A percentile compares a stretch with the other conserved stretches of the same genome.
These are phyloP conservation scores for Vickermania spadyakhi DNA, from an alignment of 208 protist genomes.

Conservation along the genomic window DNA sequence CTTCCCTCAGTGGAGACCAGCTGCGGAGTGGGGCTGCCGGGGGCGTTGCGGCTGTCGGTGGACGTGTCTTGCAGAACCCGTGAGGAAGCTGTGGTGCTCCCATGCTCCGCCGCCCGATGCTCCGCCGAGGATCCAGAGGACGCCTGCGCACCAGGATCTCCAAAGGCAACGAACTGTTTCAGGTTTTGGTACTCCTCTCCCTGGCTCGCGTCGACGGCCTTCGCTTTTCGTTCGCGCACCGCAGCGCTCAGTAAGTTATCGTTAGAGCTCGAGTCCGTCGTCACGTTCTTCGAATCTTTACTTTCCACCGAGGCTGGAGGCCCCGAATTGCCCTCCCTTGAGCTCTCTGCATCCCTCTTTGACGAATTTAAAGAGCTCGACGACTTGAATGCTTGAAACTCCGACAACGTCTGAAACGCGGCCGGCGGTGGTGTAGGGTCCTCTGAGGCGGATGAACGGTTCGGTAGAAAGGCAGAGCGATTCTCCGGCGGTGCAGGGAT, in stretches of 20 bases:
- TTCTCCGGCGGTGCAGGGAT: too few relatives aligned
- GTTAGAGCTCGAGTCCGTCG: background rate
- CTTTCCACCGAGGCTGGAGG: too few relatives aligned
- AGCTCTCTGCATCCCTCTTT: too few relatives aligned
- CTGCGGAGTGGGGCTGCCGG: background rate
- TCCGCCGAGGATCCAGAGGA: background rate
- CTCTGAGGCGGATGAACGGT: too few relatives aligned
- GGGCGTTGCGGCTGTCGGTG: background rate
- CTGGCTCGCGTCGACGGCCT: slow-evolving; percentile 1
- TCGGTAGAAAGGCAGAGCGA: too few relatives aligned
- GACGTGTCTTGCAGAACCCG: background rate
- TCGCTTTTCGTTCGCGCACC: background rate
- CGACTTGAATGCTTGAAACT: background rate
- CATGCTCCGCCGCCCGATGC: background rate
- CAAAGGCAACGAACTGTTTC: slow-evolving; percentile 30
- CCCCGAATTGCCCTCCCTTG: too few relatives aligned
- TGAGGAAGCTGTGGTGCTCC: background rate
- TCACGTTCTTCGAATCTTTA: background rate
- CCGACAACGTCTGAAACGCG: too few relatives aligned
- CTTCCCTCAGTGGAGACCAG: background rate
- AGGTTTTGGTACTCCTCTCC: slow-evolving; percentile 21
- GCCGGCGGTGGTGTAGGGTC: background rate
- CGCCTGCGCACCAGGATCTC: background rate
- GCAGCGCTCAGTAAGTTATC: background rate
- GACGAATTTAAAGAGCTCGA: background rate